These are phyloP conservation scores for Cucurbitaria berberidis DNA, from an alignment of 2,329 filamentous ascomycete species.

Conservation along the genomic window DNA sequence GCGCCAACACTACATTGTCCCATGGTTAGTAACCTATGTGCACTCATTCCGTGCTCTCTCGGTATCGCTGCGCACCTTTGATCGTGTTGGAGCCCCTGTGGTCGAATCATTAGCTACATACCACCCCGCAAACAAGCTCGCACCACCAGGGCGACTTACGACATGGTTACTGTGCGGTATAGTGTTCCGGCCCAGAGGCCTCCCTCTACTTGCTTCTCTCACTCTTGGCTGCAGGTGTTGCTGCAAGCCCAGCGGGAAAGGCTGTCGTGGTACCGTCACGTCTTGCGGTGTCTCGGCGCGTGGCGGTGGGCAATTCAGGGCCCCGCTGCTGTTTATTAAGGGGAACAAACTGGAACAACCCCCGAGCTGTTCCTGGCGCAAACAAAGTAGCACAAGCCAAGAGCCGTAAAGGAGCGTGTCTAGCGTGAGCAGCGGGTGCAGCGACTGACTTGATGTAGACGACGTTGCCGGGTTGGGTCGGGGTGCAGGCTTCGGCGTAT, in stretches of 20 bases:
- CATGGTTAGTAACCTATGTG: slow-evolving; percentile 32
- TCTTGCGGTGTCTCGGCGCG: slow-evolving; percentile 38
- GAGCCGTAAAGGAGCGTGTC: not conserved
- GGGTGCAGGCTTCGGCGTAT: slow-evolving; percentile 23
- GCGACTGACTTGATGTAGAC: slow-evolving; percentile 12
- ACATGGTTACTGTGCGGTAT: slow-evolving; percentile 44
- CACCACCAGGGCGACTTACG: slow-evolving; percentile 38
- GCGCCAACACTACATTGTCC: slow-evolving; percentile 76
- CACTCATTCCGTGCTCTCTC: not conserved
- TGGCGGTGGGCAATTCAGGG: slow-evolving; percentile 35
- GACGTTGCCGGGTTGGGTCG: slow-evolving; percentile 15
- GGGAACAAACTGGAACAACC: slow-evolving; percentile 31
- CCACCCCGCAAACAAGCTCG: slow-evolving; percentile 11
- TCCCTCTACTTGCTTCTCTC: slow-evolving; percentile 31
- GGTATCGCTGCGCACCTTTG: slow-evolving; percentile 48
- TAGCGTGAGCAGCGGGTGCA: not conserved
- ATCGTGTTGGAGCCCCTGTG: slow-evolving; percentile 54
- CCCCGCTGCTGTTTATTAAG: slow-evolving; percentile 43
- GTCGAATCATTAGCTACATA: slow-evolving; percentile 49
- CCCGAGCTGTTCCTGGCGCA: not conserved
- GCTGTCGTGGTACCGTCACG: slow-evolving; percentile 44
- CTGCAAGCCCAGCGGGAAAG: slow-evolving; percentile 27
- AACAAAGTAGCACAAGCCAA: slow-evolving; percentile 6
- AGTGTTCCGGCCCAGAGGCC: slow-evolving; percentile 46
- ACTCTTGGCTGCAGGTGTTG: slow-evolving; percentile 25